phyloP scores from a whole-genome alignment of 805 yeast species.

The Wickerhamiella australiensis region DNA sequence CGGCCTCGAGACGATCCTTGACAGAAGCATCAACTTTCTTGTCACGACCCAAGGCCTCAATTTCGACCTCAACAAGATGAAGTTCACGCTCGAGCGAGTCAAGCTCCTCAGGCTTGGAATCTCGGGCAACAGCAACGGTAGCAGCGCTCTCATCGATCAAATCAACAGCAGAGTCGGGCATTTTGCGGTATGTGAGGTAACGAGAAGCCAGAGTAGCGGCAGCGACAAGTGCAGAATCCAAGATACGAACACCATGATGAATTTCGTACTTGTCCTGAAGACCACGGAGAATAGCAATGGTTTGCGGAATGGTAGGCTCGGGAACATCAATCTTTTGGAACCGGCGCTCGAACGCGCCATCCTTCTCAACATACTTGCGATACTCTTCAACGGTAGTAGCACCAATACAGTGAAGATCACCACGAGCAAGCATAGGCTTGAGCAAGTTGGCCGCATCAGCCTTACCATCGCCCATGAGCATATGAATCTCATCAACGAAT shows the following conservation, averaged over 20 bases:
- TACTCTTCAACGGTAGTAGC: constrained; percentile 95
- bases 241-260: constrained; percentile 93
- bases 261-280: constrained; percentile 89
- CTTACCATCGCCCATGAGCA: constrained; percentile 99
- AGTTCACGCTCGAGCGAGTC: constrained; percentile 88
- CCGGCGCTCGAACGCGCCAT: constrained; percentile 97
- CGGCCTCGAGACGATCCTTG: constrained; percentile 71
- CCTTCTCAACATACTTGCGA: constrained; percentile 83
- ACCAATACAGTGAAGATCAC: constrained; percentile 92
- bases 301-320: constrained; percentile 84
- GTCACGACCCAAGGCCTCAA: constrained; percentile 93
- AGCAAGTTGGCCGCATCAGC: constrained; percentile 92
- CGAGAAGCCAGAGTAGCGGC: constrained; percentile 93
- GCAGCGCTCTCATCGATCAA: constrained; percentile 94
- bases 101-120: constrained; percentile 92
- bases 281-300: constrained; percentile 93
- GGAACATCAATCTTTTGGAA: constrained; percentile 95
- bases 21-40: constrained; percentile 72
- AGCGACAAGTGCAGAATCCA: constrained; percentile 85
- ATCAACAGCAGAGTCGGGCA: constrained; percentile 96
- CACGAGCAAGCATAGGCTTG: constrained; percentile 96
- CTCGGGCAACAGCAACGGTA: constrained; percentile 94
- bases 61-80: constrained; percentile 86
- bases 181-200: constrained; percentile 83
- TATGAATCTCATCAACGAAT: constrained; percentile 95